Base-by-base conservation (phyloP, 352 stramenopile genomes). In the Phytophthora nicotianae region DNA sequence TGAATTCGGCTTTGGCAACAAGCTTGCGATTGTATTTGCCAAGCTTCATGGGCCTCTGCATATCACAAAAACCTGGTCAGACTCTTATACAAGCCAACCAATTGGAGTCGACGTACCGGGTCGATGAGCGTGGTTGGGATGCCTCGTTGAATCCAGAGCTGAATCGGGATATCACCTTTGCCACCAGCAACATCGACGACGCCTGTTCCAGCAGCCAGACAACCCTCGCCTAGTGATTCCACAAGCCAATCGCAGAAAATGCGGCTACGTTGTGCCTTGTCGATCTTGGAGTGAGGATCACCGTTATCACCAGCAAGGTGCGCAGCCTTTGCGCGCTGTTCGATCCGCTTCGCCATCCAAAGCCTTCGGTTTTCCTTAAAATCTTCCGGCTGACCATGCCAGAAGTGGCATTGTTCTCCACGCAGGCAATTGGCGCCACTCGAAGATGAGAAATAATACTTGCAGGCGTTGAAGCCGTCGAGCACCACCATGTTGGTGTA, bases 101-200 rank as follows among this genome's bases (percentile, higher is more conserved):
- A 2, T 27, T 62, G 11, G 16, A 4, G 27, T 58, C 17, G 20
- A 63, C 68, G 26, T 83, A 91, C 86, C 41, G 90, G 90, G 38
- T 97, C 90, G 27, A 97, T 84, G 24, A 97, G 70, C 8, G 86
- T 96, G 19, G 84, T 90, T 1, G 71, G 75, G 26, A 97, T 92
- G 16, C 81, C 84, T 43, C 86, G 79, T 23, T 77, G 62, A 48
- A 93, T 90, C 74, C 81, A 89, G 9, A 97, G 72, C 65, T 96
- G 77, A 59, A 96, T 89, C 14, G 77, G 68, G 43, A 97, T 92
- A 58, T 96, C 86, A 27, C 89, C 90, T 72, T 95, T 95, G 38
- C 90, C 90, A 20, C 89, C 90, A 32, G 89, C 90, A 7, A 97
- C 77, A 42, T 97, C 90, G n/a, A 97, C 47, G 4, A 97, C 89